Conservation (phyloP, 139 green algal species). For the Coelastrella sp. region DNA sequence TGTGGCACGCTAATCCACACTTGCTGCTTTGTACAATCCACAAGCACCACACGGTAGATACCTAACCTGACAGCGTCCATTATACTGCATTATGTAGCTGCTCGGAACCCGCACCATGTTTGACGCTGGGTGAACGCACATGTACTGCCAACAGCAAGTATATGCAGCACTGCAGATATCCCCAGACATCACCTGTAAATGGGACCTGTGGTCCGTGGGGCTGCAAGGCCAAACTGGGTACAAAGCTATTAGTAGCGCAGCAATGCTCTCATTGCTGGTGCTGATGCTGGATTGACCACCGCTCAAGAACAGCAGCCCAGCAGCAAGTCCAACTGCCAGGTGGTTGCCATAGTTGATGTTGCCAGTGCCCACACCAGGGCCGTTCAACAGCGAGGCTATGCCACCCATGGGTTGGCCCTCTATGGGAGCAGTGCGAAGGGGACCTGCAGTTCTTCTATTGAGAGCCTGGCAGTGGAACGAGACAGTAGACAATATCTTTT, state of each 20-base stretch:
- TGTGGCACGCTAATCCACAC: no score
- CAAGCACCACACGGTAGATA: neutral
- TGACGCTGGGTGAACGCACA: no score
- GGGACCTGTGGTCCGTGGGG: slow-evolving; percentile 89
- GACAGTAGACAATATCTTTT: no score
- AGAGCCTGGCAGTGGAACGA: neutral
- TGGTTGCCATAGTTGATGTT: slow-evolving; percentile 85
- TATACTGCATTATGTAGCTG: no score
- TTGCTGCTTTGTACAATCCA: no score
- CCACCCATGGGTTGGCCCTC: neutral
- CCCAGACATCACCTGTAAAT: slow-evolving; percentile 80
- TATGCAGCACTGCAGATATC: neutral
- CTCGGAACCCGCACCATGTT: no score
- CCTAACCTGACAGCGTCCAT: no score
- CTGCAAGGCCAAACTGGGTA: slow-evolving; percentile 85
- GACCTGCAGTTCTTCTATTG: slow-evolving; percentile 13
- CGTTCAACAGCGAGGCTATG: neutral
- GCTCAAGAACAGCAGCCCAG: slow-evolving; percentile 85
- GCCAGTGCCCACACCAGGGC: neutral
- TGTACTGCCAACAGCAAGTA: no score
- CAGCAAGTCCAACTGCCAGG: slow-evolving; percentile 84
- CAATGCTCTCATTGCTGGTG: slow-evolving; percentile 79
- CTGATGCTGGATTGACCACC: slow-evolving; percentile 80
- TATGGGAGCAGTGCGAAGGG: neutral
- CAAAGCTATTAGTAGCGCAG: slow-evolving; percentile 89